Evolutionary conservation across 768 basidiomycete genomes (phyloP), one percentile per base, ranked within the genome.

Genomic region (Boletus rubropictus): DNA sequence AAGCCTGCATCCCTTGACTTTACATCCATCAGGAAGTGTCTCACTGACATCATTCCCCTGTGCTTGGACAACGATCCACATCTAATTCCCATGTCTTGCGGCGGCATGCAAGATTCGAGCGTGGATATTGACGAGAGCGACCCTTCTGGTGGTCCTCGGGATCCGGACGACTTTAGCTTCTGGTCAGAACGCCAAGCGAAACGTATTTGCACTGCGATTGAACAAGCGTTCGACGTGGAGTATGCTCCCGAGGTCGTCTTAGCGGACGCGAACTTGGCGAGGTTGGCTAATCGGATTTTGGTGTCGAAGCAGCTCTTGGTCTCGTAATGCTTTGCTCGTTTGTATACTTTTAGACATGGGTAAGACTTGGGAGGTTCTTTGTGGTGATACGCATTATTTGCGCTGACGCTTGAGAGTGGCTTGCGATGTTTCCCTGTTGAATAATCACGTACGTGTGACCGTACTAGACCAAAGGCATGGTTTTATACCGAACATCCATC

Each of bases 141-240:
- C 12, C 21, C 21, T n/a, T 20, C 44, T 21, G 62, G 66, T 14
- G 73, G 77, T 34, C 67, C 69, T 29, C 80, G 75, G 37, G 89
- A 94, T 58, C 81, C 83, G 1, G 94, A 98, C 60, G 94, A 98
- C 68, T 98, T 99, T 66, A 78, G 80, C 38, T 92, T 99, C 70
- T 95, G 93, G 90, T 85, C 85, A 2, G 84, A 87, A 57, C 72
- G 74, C 35, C 95, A 99, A 65, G 96, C 95, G 46, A 86, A 84
- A 67, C 80, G 90, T 44, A 97, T 99, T 55, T 86, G 85, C 42
- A 68, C 72, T 17, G 84, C 81, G 22, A 81, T 95, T 48, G 72
- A 87, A 55, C 80, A 89, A 63, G 79, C 85, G 25, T 97, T 96
- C 66, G 81, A 76, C 21, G 86, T 97, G 33, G 94, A 98, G 60